These are phyloP conservation scores for Aspergillus panamensis DNA, from an alignment of 495 filamentous ascomycete genomes.

Conservation along the genomic window DNA sequence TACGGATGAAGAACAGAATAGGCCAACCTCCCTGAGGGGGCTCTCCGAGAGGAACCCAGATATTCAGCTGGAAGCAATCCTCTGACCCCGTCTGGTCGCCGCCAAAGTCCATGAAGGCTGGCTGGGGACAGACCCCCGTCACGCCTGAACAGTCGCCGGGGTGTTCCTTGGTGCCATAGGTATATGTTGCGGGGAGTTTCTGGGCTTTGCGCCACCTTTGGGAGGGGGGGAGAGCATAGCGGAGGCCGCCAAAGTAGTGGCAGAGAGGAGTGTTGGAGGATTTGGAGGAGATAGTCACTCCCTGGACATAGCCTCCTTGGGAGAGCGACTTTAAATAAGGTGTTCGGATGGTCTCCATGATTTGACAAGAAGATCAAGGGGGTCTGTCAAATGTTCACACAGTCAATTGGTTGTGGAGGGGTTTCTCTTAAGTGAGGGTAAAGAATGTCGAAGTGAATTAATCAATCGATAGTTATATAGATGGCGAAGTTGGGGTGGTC, in stretches of 20 bases:
- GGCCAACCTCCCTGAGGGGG: conserved; percentile 41
- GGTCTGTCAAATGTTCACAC: background rate
- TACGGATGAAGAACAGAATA: conserved; percentile 44
- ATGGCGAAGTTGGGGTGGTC: background rate
- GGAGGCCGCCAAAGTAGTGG: conserved; percentile 44
- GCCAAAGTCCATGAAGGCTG: conserved; percentile 26
- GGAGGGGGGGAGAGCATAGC: conserved; percentile 38
- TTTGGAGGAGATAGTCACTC: conserved; percentile 31
- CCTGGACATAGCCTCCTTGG: conserved; percentile 36
- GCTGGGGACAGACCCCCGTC: conserved; percentile 39
- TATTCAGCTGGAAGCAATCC: conserved; percentile 46
- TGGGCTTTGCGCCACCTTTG: conserved; percentile 39
- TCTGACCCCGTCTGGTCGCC: conserved; percentile 29
- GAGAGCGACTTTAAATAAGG: conserved; percentile 31
- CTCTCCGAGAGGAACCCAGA: conserved; percentile 39
- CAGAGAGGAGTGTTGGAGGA: conserved; percentile 25
- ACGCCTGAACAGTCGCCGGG: conserved; percentile 29
- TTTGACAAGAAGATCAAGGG: background rate
- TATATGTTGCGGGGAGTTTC: conserved; percentile 29
- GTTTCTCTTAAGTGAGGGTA: background rate
- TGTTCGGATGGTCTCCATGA: conserved; percentile 31
- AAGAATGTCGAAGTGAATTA: background rate
- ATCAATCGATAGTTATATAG: background rate
- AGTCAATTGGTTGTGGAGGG: too few relatives aligned
- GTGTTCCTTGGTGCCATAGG: conserved; percentile 33